Evolutionary conservation across 2,329 filamentous ascomycete species (phyloP).

Genomic region (Capronia coronata): DNA sequence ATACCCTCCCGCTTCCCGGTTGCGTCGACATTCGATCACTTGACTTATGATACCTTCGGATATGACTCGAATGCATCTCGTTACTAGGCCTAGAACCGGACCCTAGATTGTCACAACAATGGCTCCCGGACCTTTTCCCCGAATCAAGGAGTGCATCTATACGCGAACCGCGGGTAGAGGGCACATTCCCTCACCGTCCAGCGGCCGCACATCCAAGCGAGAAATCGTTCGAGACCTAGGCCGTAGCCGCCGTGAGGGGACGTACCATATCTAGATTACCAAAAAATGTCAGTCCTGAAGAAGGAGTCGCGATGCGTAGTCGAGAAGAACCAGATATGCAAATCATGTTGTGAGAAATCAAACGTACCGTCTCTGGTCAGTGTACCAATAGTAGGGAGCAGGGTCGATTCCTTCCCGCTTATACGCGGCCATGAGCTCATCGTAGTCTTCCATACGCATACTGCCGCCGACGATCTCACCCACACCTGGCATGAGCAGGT

Average conservation of each 20-base stretch:
- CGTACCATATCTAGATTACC: slow-evolving; percentile 59
- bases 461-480: slow-evolving; percentile 94
- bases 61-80: too few relatives aligned
- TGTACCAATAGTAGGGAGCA: slow-evolving; percentile 95
- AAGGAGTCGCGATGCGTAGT: too few relatives aligned
- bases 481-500: slow-evolving; percentile 82
- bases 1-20: too few relatives aligned
- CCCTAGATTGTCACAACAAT: too few relatives aligned
- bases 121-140: neutral
- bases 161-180: slow-evolving; percentile 48
- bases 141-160: slow-evolving; percentile 44
- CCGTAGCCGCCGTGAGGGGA: slow-evolving; percentile 91
- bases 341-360: too few relatives aligned
- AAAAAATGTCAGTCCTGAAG: neutral
- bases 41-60: too few relatives aligned
- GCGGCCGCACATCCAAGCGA: slow-evolving; percentile 61
- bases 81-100: too few relatives aligned
- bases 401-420: slow-evolving; percentile 79
- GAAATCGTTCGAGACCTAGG: slow-evolving; percentile 77
- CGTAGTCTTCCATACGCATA: slow-evolving; percentile 91
- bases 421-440: slow-evolving; percentile 84
- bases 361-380: slow-evolving; percentile 70
- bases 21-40: too few relatives aligned
- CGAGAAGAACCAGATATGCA: too few relatives aligned
- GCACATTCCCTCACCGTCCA: slow-evolving; percentile 57